phyloP scores from a whole-genome alignment of 1,139 yeast species.

The Blastobotrys illinoisensis region DNA sequence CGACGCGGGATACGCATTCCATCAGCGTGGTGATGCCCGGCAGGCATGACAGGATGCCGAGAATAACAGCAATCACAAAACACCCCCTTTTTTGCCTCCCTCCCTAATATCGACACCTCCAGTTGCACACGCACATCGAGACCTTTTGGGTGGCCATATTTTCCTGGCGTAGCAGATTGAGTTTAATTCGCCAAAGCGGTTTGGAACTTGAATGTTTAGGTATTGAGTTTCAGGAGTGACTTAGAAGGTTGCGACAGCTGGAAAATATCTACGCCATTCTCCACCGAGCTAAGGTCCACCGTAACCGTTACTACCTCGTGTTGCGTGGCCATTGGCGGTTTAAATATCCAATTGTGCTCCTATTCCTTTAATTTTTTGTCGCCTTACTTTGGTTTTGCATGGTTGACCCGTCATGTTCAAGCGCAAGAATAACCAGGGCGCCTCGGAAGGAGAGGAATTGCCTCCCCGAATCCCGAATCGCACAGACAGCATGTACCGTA shows the following conservation, averaged over 20 bases:
- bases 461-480: background rate
- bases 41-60: background rate
- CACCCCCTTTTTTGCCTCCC: background rate
- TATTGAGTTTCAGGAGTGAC: background rate
- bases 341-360: background rate
- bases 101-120: background rate
- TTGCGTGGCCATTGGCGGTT: background rate
- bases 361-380: background rate
- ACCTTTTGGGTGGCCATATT: background rate
- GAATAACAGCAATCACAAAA: background rate
- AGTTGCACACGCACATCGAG: background rate
- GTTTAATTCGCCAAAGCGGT: background rate
- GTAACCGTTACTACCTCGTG: background rate
- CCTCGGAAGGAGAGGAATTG: background rate
- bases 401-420: conserved; percentile 34
- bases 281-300: background rate
- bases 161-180: background rate
- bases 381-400: background rate
- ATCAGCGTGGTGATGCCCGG: background rate
- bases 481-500: background rate
- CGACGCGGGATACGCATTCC: background rate
- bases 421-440: conserved; percentile 29
- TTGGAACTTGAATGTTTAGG: background rate
- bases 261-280: background rate
- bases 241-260: background rate